phyloP scores from a whole-genome alignment of 176 grass and related monocot genomes.

The Oryza rufipogon region DNA sequence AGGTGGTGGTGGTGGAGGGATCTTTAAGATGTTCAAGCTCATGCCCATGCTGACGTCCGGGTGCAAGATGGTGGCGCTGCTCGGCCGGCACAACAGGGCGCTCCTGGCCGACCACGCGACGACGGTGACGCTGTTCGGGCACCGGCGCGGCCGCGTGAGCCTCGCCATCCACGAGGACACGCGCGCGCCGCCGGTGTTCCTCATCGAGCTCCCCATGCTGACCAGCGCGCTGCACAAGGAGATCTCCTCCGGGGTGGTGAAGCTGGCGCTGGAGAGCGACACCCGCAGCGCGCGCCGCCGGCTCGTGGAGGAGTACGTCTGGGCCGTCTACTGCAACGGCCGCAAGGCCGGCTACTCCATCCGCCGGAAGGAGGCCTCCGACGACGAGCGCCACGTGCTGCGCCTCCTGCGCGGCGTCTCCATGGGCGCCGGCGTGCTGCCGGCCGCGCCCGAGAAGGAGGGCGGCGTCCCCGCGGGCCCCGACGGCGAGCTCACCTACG shows the following conservation, averaged over 20 bases:
- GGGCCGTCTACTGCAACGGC: constrained; percentile 96
- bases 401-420: constrained; percentile 88
- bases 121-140: constrained; percentile 80
- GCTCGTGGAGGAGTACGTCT: constrained; percentile 90
- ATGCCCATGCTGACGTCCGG: constrained; percentile 90
- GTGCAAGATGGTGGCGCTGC: constrained; percentile 93
- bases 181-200: constrained; percentile 72
- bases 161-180: constrained; percentile 95
- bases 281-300: constrained; percentile 71
- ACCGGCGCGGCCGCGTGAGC: constrained; percentile 70
- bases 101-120: constrained; percentile 82
- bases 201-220: constrained; percentile 86
- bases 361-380: constrained; percentile 76
- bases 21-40: constrained; percentile 97
- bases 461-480: constrained; percentile 40
- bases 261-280: constrained; percentile 95
- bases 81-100: constrained; percentile 64
- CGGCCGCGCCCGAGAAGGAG: constrained; percentile 68
- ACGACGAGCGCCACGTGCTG: constrained; percentile 82
- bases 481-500: constrained; percentile 91
- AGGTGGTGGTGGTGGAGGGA: constrained; percentile 26
- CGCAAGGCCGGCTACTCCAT: constrained; percentile 91
- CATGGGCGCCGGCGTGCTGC: constrained; percentile 93
- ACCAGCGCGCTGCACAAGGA: constrained; percentile 83
- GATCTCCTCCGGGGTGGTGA: constrained; percentile 73